Evolutionary conservation across 352 stramenopile species (phyloP).

Genomic region (Phytophthora lateralis): DNA sequence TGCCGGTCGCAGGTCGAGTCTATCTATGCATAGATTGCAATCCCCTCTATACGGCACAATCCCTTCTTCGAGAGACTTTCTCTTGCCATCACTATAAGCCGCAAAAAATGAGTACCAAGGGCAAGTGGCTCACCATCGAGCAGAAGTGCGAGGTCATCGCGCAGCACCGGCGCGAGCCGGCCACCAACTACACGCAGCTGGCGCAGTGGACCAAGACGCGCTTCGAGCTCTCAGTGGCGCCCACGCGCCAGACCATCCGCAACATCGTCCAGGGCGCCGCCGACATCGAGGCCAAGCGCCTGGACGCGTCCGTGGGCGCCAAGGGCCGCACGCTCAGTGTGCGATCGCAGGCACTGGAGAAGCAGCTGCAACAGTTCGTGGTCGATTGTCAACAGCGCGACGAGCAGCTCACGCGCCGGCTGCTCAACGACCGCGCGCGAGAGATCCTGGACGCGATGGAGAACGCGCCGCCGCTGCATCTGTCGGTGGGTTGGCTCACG

Average conservation of each 20-base stretch:
- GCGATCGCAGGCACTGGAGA: slow-evolving; percentile 26
- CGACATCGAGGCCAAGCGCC: slow-evolving; percentile 25
- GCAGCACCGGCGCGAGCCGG: slow-evolving; percentile 21
- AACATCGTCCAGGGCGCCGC: slow-evolving; percentile 24
- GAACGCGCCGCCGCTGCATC: slow-evolving; percentile 15
- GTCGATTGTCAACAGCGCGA: slow-evolving; percentile 1
- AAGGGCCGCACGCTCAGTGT: slow-evolving; percentile 19
- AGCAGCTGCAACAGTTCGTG: slow-evolving; percentile 20
- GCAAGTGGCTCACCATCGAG: slow-evolving; percentile 33
- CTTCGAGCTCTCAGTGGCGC: slow-evolving; percentile 24
- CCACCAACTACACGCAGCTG: slow-evolving; percentile 24
- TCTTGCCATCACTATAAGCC: neutral
- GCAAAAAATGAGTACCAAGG: slow-evolving; percentile 24
- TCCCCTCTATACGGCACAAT: slow-evolving; percentile 17
- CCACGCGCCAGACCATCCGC: slow-evolving; percentile 23
- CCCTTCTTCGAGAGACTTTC: slow-evolving; percentile 21
- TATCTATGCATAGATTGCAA: slow-evolving; percentile 10
- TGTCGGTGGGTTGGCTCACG: slow-evolving; percentile 33
- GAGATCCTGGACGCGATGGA: slow-evolving; percentile 28
- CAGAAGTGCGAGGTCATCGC: slow-evolving; percentile 36
- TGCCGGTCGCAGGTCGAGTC: slow-evolving; percentile 2
- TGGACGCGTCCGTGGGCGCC: slow-evolving; percentile 3
- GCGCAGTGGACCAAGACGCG: slow-evolving; percentile 24
- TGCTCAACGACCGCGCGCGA: slow-evolving; percentile 14
- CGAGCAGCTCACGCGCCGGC: slow-evolving; percentile 13